Evolutionary conservation across 169 alveolate species (phyloP), one percentile per base, ranked within the genome.

Genomic region (Plasmodium reichenowi): DNA sequence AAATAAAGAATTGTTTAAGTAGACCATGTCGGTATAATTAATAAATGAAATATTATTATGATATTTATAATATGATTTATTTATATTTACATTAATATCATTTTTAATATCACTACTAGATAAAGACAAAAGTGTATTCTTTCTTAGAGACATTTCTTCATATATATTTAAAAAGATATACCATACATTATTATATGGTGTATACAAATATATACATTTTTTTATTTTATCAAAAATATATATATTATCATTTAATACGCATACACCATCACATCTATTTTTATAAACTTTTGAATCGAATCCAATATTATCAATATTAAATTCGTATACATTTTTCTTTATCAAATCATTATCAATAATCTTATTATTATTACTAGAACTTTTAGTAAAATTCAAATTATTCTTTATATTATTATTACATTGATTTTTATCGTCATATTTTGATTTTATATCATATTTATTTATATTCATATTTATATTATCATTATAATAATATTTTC

Each of bases 171-270:
- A 71, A 71, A 85, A 85, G 10, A 85, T 85, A 22, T 85, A 72
- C 92, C 92, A 85, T 7, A 85, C 75, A 32, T 85, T 85, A 71
- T 85, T 85, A 85, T 85, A 85, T 38, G 92, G 92, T 48, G 92
- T 85, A 48, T 85, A 85, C 26, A 85, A 47, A 60, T 85, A 85
- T 43, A 85, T 85, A 32, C 92, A 85, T 13, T 85, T 85, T 85
- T 85, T 85, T 43, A 85, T 85, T 85, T 85, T 85, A 20, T 85
- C 92, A 52, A 85, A 85, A 32, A 85, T 85, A 43, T 85, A 85
- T 45, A 85, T 85, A 6, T 85, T 85, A 32, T 85, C 92, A 72
- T 85, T 71, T 26, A 85, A 6, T 9, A 60, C 87, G 47, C 92
- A 85, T n/a, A 85, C 87, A 6, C 92, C 92, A 71, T 85, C 92